Percentiles rank a stretch among this genome's conserved stretches.
Evolutionary conservation across 2,329 filamentous ascomycete genomes (phyloP).

Genomic region (Chaetoscypha palmicola): DNA sequence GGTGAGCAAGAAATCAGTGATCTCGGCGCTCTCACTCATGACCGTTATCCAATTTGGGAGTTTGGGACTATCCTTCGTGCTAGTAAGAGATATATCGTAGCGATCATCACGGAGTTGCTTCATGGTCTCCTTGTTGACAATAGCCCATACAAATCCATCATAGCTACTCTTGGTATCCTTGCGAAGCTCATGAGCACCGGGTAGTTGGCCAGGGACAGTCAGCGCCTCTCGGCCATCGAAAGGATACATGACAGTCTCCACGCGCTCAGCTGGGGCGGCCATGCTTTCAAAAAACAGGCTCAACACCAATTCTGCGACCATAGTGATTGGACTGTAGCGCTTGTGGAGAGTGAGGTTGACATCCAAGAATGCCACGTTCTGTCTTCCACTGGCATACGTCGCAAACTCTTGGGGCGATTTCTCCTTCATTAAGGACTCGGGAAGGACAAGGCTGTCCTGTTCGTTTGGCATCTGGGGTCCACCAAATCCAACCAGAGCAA

Average conservation of each 20-base stretch:
- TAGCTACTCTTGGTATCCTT: constrained; percentile 59
- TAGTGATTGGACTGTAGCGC: constrained; percentile 26
- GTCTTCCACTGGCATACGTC: constrained; percentile 82
- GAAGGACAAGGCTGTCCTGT: constrained; percentile 36
- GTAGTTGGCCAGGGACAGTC: constrained; percentile 58
- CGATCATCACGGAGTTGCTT: constrained; percentile 81
- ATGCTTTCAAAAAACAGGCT: constrained; percentile 77
- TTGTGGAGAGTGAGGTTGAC: constrained; percentile 41
- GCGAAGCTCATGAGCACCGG: constrained; percentile 50
- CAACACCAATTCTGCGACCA: constrained; percentile 57
- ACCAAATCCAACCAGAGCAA: constrained; percentile 77
- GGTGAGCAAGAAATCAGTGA: constrained; percentile 81
- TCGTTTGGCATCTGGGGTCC: constrained; percentile 41
- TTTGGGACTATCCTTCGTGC: constrained; percentile 87
- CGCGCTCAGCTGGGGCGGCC: constrained; percentile 58
- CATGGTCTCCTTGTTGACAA: constrained; percentile 95
- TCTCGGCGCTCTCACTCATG: constrained; percentile 95
- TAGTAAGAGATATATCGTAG: constrained; percentile 88
- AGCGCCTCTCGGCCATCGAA: constrained; percentile 88
- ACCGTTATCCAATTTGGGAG: constrained; percentile 84
- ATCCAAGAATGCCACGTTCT: constrained; percentile 89
- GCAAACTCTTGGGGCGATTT: constrained; percentile 81
- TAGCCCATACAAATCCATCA: constrained; percentile 88
- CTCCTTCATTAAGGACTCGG: constrained; percentile 66
- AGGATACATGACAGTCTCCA: constrained; percentile 73